These are phyloP conservation scores for Fusarium foetens DNA, from an alignment of 2,329 filamentous ascomycete species.

Conservation along the genomic window DNA sequence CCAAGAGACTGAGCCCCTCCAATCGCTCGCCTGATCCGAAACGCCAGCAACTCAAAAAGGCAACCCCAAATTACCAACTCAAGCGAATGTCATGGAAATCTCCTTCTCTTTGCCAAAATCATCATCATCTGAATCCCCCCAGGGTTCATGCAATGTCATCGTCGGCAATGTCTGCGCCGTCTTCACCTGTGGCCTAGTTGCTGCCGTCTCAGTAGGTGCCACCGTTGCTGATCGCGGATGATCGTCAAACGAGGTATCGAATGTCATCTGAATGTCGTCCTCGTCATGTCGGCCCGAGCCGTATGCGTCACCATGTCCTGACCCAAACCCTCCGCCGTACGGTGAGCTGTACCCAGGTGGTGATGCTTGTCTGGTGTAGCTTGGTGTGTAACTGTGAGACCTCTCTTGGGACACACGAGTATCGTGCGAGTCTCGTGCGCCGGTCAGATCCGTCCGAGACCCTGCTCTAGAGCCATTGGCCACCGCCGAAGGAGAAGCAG, in stretches of 20 bases:
- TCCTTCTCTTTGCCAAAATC: constrained; percentile 78
- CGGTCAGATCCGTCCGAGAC: constrained; percentile 28
- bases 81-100: constrained; percentile 86
- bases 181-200: constrained; percentile 45
- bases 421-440: constrained; percentile 41
- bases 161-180: constrained; percentile 61
- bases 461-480: constrained; percentile 30
- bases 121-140: constrained; percentile 75
- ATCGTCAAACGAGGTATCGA: constrained; percentile 71
- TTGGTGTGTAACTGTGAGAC: constrained; percentile 38
- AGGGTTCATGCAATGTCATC: constrained; percentile 68
- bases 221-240: constrained; percentile 31
- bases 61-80: constrained; percentile 9
- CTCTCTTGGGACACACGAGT: constrained; percentile 36
- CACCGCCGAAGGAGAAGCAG: constrained; percentile 38
- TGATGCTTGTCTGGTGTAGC: constrained; percentile 33
- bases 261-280: constrained; percentile 74
- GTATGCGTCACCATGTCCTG: constrained; percentile 35
- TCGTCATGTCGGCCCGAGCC: constrained; percentile 49
- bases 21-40: constrained; percentile 6
- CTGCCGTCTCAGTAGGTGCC: constrained; percentile 48
- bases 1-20: neutral
- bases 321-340: constrained; percentile 34
- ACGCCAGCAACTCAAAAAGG: constrained; percentile 24
- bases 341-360: constrained; percentile 36